Base-by-base conservation (phyloP, 2,329 filamentous ascomycete genomes). In the Onygenales sp. region DNA sequence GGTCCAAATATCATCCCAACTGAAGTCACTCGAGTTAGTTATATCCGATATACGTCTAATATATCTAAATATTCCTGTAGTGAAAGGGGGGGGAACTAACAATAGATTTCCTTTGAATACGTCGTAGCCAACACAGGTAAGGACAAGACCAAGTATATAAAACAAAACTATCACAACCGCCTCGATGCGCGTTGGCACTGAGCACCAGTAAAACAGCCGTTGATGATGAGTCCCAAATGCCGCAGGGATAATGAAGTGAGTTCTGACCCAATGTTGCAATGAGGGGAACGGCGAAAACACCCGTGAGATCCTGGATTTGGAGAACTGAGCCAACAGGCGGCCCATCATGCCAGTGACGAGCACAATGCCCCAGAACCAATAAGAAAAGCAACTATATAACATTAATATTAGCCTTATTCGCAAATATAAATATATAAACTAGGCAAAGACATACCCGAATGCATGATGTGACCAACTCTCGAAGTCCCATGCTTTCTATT, bases 161-260 rank as follows among this genome's bases (percentile, higher is more conserved):
- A 76, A 79, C 0, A 69, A 57, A 1, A 66, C 36, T 3, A 79
- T 68, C 2, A 75, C 65, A 1, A 78, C 56, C 5, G 69, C 70
- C 52, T 79, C 75, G 0, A 75, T 65, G 9, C 77, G 72, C 1
- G 73, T 74, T 2, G 77, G 75, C 38, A 79, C 71, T 1, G 73
- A 75, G 56, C 70, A 73, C 58, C 70, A 73, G 6, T 71, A 66
- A 1, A 74, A 57, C 0, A 67, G 63, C 33, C 72, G 69, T 27
- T 72, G 71, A 42, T 70, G 70, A 45, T 71, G 68, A 11, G 69
- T 64, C 27, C 70, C 68, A 39, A 77, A 69, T 0, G 74, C 66
- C 1, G 73, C 68, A 3, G 77, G 73, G 8, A 74, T 61, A 7
- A 74, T 66, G 8, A 79, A 46, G 58, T 74, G 61, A 2, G 64